Percentiles rank a stretch among this genome's conserved stretches.
Evolutionary conservation across 2,329 filamentous ascomycete genomes (phyloP).

Genomic region (Arthrobotrys entomopaga): DNA sequence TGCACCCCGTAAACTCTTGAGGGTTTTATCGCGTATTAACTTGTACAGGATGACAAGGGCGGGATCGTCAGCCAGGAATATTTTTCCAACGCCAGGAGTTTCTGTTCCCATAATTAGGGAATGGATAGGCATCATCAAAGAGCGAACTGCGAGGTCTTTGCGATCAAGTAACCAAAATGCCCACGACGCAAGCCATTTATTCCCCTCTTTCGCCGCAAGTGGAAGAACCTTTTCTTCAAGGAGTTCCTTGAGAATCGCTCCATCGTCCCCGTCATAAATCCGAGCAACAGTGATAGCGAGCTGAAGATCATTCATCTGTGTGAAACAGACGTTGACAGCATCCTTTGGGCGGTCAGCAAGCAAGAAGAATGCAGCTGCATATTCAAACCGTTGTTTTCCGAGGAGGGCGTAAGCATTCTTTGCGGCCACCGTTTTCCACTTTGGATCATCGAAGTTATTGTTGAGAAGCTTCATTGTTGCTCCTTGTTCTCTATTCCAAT

Average conservation of each 20-base stretch:
- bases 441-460: slow-evolving; percentile 88
- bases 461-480: slow-evolving; percentile 81
- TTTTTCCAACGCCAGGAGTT: slow-evolving; percentile 75
- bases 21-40: slow-evolving; percentile 80
- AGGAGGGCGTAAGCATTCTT: slow-evolving; percentile 97
- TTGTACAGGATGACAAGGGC: slow-evolving; percentile 87
- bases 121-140: slow-evolving; percentile 82
- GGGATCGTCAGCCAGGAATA: slow-evolving; percentile 90
- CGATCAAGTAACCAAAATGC: slow-evolving; percentile 90
- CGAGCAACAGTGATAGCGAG: slow-evolving; percentile 87
- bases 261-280: slow-evolving; percentile 86
- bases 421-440: slow-evolving; percentile 87
- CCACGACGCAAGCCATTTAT: slow-evolving; percentile 95
- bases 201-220: slow-evolving; percentile 80
- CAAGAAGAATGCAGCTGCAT: slow-evolving; percentile 95
- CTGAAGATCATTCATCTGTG: slow-evolving; percentile 87
- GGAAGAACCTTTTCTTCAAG: slow-evolving; percentile 82
- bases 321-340: slow-evolving; percentile 85
- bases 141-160: slow-evolving; percentile 83
- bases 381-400: slow-evolving; percentile 89
- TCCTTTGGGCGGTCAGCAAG: slow-evolving; percentile 85
- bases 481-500: slow-evolving; percentile 84
- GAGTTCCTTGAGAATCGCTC: slow-evolving; percentile 76
- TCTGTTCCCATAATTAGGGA: slow-evolving; percentile 74
- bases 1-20: slow-evolving; percentile 86